Evolutionary conservation across 2,329 filamentous ascomycete species (phyloP).

Genomic region (Alternaria angustiovoidea): DNA sequence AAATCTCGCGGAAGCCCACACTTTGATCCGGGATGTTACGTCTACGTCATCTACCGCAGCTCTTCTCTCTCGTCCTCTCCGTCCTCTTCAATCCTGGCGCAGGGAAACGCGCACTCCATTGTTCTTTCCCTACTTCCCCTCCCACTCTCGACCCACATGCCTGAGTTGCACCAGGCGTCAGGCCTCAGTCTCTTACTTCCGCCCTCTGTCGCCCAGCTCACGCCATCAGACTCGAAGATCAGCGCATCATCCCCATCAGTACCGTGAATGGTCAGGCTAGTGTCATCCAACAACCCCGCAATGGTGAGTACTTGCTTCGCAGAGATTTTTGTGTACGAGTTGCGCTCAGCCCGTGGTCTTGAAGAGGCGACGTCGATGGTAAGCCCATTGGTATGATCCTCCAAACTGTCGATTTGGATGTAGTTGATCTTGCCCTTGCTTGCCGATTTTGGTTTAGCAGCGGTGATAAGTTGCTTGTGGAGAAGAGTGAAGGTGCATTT

Average conservation of each 20-base stretch:
- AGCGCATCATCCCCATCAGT: conserved; percentile 10
- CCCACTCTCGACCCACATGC: conserved; percentile 14
- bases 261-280: conserved; percentile 16
- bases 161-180: conserved; percentile 16
- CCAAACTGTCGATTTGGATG: conserved; percentile 24
- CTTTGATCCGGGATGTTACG: neutral
- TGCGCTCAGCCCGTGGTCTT: conserved; percentile 15
- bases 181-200: neutral
- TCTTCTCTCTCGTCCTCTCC: conserved; percentile 13
- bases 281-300: conserved; percentile 20
- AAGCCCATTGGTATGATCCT: conserved; percentile 22
- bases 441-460: neutral
- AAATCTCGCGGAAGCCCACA: neutral
- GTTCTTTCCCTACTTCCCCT: conserved; percentile 18
- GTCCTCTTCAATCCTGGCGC: conserved; percentile 14
- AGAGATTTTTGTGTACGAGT: conserved; percentile 24
- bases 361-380: conserved; percentile 21
- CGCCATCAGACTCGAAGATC: conserved; percentile 12
- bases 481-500: conserved; percentile 30
- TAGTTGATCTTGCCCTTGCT: conserved; percentile 13
- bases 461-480: conserved; percentile 21
- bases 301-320: conserved; percentile 13
- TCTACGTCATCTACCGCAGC: conserved; percentile 4
- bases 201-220: conserved; percentile 13
- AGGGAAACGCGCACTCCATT: conserved; percentile 25